phyloP scores from a whole-genome alignment of 768 basidiomycete species.

The Leccinum fibrillosum region DNA sequence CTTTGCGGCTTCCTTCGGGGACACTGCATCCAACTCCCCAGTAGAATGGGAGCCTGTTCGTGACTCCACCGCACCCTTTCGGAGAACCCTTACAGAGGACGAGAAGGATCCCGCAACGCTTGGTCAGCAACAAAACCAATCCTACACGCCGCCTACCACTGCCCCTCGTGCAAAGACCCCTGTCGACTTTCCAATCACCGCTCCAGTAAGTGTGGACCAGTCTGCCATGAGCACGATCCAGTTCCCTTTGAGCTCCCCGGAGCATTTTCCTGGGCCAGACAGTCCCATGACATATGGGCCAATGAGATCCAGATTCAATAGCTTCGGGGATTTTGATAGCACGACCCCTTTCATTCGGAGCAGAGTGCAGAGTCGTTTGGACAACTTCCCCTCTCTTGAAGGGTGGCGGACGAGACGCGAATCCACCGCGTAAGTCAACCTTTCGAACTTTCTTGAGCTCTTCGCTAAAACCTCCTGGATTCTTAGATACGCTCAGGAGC shows the following conservation, averaged over 20 bases:
- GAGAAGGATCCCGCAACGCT: constrained; percentile 57
- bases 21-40: constrained; percentile 51
- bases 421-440: constrained; percentile 74
- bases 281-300: constrained; percentile 51
- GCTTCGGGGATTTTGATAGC: constrained; percentile 69
- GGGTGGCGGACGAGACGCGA: constrained; percentile 88
- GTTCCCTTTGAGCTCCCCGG: constrained; percentile 78
- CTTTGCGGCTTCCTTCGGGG: constrained; percentile 51
- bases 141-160: constrained; percentile 25
- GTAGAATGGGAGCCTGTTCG: constrained; percentile 45
- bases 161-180: constrained; percentile 47
- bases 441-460: background rate
- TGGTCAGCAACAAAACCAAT: constrained; percentile 35
- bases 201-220: constrained; percentile 50
- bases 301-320: constrained; percentile 62
- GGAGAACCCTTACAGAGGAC: constrained; percentile 71
- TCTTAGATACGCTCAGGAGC: constrained; percentile 72
- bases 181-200: constrained; percentile 54
- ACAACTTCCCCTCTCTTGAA: constrained; percentile 51
- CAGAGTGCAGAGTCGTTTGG: constrained; percentile 76
- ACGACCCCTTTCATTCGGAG: constrained; percentile 81
- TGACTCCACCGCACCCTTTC: constrained; percentile 69
- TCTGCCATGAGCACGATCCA: constrained; percentile 66
- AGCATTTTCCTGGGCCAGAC: constrained; percentile 48
- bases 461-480: background rate